Percentiles rank a stretch among this genome's conserved stretches.
phyloP scores from a whole-genome alignment of 2,329 filamentous ascomycete genomes.

The Trichoderma citrinoviride region DNA sequence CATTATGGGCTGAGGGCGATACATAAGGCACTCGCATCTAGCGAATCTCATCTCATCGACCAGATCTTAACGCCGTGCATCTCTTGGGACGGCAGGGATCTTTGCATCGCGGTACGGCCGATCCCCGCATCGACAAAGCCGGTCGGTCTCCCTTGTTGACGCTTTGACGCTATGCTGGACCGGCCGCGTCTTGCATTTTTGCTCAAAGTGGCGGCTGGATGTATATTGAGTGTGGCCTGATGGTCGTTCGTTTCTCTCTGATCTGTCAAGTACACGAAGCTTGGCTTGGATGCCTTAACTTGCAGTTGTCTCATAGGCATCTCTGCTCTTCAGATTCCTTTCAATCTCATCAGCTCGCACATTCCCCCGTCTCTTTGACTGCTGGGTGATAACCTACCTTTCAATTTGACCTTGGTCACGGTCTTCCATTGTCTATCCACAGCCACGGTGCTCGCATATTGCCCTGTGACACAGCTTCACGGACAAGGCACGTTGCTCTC shows the following conservation, averaged over 20 bases:
- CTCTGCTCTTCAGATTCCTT: too few relatives aligned
- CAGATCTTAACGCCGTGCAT: not conserved
- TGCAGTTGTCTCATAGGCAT: too few relatives aligned
- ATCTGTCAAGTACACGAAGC: not conserved
- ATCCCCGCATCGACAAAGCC: conserved; percentile 3
- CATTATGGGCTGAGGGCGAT: not conserved
- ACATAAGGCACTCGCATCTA: not conserved
- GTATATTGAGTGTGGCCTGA: not conserved
- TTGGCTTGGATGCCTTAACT: not conserved
- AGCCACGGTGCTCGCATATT: not conserved
- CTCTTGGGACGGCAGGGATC: not conserved
- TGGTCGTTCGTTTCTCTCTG: not conserved
- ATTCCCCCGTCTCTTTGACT: not conserved
- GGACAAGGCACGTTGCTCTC: not conserved
- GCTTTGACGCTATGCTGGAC: not conserved
- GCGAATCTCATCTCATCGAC: not conserved
- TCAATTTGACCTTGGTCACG: not conserved
- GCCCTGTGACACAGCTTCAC: not conserved
- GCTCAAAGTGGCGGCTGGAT: not conserved
- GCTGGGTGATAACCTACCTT: not conserved
- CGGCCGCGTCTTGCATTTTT: conserved; percentile 5
- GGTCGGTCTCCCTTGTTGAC: conserved; percentile 7
- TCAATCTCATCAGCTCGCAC: too few relatives aligned
- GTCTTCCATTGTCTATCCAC: too few relatives aligned
- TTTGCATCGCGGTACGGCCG: not conserved